Evolutionary conservation across 371 early-diverging fungal species (phyloP), one percentile per base, ranked within the genome.

Genomic region (Capillidium heterosporum): DNA sequence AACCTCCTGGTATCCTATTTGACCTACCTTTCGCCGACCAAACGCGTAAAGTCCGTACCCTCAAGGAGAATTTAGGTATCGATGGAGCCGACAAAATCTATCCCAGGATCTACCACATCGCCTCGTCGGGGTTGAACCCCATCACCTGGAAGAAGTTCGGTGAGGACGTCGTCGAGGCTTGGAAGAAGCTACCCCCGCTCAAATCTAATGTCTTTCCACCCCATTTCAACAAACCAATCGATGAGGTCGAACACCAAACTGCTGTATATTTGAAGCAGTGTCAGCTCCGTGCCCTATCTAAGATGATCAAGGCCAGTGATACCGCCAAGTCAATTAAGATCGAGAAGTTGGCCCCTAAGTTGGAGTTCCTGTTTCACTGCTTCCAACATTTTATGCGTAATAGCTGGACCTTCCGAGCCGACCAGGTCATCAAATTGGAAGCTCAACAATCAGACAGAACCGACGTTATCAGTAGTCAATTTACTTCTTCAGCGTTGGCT

Each of bases 101-200:
- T 19, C 61, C 67, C 5, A 56, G 59, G 13, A 63, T 67, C 32
- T 67, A 63, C 43, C 65, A 67, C 27, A 60, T 59, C 21, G 62
- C 61, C 26, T 64, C 65, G n/a, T 64, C 63, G 15, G 52, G 59
- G 32, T 26, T 63, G 27, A 64, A 67, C 39, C 67, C 67, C 26
- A 60, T 62, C 27, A 63, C 62, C 7, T 67, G 67, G 67, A 50
- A 59, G 7, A 29, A 58, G 19, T 67, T 67, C 43, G 62, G 67
- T 13, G 48, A 44, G 32, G 13, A 27, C n/a, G 53, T 53, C 17
- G 53, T 53, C 11, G 10, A 31, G 11, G n/a, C 23, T 19, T 53
- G 53, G 53, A 8, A 3, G 39, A 53, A 53, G 19, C 26, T 53
- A 32, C 53, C 53, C 8, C 17, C 32, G 4, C 53, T 53, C 32